Conservation (phyloP, 2,329 filamentous ascomycete species). For the Sarocladiaceae sp. region DNA sequence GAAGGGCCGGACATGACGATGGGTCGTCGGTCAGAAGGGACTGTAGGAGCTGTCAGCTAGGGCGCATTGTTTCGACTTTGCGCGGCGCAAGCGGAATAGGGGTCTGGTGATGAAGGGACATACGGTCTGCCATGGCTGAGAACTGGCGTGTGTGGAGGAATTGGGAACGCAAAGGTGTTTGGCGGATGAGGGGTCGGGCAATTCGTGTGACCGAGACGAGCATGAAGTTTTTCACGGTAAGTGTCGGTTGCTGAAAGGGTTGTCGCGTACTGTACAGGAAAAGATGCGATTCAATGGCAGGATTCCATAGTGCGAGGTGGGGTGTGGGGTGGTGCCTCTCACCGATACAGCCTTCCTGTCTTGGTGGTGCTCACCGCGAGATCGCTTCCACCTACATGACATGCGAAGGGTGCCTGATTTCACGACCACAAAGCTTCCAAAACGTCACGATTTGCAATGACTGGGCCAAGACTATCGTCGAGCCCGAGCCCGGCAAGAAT, state of each 20-base stretch:
- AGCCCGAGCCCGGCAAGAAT: too few relatives aligned
- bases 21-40: conserved; percentile 47
- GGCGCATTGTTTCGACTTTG: neutral
- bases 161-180: neutral
- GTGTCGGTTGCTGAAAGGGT: neutral
- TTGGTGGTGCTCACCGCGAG: too few relatives aligned
- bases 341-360: too few relatives aligned
- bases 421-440: too few relatives aligned
- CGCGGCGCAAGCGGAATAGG: neutral
- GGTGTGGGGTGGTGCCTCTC: neutral
- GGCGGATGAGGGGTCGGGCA: neutral
- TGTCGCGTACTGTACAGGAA: neutral
- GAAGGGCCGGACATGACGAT: conserved; percentile 78
- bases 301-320: neutral
- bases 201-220: neutral
- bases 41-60: neutral
- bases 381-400: too few relatives aligned
- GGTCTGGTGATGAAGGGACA: neutral
- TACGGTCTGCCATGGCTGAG: conserved; percentile 7
- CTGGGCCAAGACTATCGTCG: too few relatives aligned
- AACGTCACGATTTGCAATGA: too few relatives aligned
- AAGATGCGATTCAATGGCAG: neutral
- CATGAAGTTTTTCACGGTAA: neutral
- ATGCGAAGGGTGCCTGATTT: too few relatives aligned
- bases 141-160: neutral